phyloP scores from a whole-genome alignment of 179 eudicot genomes.

The Gypsophila paniculata region DNA sequence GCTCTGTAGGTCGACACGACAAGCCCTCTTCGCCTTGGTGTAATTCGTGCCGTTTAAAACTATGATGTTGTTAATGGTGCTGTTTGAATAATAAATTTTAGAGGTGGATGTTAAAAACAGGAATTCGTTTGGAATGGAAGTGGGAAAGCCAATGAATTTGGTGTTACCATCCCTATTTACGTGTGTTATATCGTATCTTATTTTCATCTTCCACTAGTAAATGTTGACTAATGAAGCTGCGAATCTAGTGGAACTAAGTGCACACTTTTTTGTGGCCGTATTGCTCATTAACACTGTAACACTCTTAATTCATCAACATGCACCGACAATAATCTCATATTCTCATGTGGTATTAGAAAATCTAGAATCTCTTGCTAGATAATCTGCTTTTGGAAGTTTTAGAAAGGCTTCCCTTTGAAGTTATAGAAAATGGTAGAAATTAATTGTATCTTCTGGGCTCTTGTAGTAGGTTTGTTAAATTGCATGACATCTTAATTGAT shows the following conservation, averaged over 20 bases:
- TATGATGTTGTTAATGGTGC: not conserved
- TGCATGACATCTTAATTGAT: not conserved
- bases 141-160: not conserved
- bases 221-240: not conserved
- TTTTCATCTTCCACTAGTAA: no score
- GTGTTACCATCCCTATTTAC: not conserved
- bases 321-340: not conserved
- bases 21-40: no score
- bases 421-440: no score
- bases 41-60: no score
- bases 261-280: not conserved
- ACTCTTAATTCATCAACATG: no score
- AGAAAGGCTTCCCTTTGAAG: no score
- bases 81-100: not conserved
- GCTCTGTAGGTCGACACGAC: no score
- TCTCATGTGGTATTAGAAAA: not conserved
- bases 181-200: not conserved
- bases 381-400: not conserved
- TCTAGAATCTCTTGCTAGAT: not conserved
- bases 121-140: not conserved
- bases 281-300: no score
- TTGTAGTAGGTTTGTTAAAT: no score
- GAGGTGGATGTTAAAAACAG: not conserved
- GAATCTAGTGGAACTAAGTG: not conserved
- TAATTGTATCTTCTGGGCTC: no score